Base-by-base conservation (phyloP, 257 asterid species). In the Leonotis leonurus region DNA sequence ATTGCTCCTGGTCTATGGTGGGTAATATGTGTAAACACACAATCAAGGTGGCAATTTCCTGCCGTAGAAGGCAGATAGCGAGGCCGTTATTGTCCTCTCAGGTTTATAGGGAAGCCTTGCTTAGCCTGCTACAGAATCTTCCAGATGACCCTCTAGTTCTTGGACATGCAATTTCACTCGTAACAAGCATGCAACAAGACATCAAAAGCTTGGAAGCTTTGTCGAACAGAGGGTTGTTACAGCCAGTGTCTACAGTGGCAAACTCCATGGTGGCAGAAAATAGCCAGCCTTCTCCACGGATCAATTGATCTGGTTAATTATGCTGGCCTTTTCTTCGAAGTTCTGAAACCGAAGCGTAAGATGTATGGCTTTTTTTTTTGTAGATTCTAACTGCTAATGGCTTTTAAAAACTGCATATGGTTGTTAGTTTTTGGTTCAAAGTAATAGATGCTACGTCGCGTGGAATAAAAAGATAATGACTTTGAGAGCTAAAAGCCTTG, bases 11-110 rank as follows among this genome's bases (percentile, higher is more conserved):
- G 81, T 81, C 84, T 6, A 73, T 70, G 83, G 57, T 36, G 35
- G 87, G 87, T 17, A 81, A 81, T 73, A 59, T 77, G 27, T 81
- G 87, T 58, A 75, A 72, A 52, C 87, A 79, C 29, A 59, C 56
- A 29, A 67, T 73, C 36, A 79, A 79, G 77, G 79, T 76, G 25
- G 77, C 77, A 3, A 70, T 62, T 36, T 69, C 70, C 67, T 79
- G 85, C 33, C 59, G 64, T 40, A 65, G 44, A 33, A 68, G 79
- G 54, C 85, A 79, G 53, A 65, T 75, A 10, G 75, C 79, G 21
- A 70, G 79, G 71, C 85, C 81, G 0, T 70, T 79, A 45, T 39
- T 75, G 62, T 67, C 77, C 13, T 72, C 81, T 57, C 81, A 70
- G 60, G 79, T 73, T 58, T 79, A 72, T 63, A 64, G 73, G 73